Conservation (phyloP, 768 basidiomycete species). For the Mycena pura region DNA sequence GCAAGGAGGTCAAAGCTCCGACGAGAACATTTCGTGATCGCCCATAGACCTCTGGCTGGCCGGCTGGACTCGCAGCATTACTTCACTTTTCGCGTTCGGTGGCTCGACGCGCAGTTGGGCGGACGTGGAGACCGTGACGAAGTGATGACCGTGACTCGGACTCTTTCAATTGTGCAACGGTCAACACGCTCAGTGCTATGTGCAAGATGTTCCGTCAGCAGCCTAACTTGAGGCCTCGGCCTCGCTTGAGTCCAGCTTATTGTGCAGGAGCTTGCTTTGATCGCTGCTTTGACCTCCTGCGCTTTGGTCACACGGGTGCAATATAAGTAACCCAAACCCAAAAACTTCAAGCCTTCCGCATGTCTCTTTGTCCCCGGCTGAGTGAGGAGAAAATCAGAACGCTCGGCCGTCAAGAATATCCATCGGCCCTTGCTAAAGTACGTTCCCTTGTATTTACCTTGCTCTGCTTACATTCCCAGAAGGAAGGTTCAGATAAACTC, state of each 20-base stretch:
- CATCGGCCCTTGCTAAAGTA: constrained; percentile 19
- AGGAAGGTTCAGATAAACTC: constrained; percentile 6
- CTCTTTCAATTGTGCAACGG: too few relatives aligned
- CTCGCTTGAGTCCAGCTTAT: too few relatives aligned
- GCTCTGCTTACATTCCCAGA: not conserved
- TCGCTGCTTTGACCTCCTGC: not conserved
- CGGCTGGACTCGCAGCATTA: too few relatives aligned
- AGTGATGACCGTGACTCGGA: too few relatives aligned
- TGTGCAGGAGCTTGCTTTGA: too few relatives aligned
- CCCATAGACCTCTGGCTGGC: too few relatives aligned
- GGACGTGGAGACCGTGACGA: too few relatives aligned
- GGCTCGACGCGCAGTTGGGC: too few relatives aligned
- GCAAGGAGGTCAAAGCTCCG: constrained; percentile 12
- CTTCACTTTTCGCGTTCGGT: not conserved
- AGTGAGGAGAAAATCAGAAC: constrained; percentile 3
- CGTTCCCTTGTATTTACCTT: not conserved
- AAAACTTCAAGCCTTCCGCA: not conserved
- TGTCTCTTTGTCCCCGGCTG: not conserved
- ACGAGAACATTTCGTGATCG: not conserved
- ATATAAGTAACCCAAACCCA: not conserved
- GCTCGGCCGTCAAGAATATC: not conserved
- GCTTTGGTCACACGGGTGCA: too few relatives aligned
- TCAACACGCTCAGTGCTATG: too few relatives aligned
- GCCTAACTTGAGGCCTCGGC: too few relatives aligned
- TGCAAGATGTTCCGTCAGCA: too few relatives aligned